phyloP scores from a whole-genome alignment of 1,284 basidiomycete species.

The Ceratobasidium sp. region DNA sequence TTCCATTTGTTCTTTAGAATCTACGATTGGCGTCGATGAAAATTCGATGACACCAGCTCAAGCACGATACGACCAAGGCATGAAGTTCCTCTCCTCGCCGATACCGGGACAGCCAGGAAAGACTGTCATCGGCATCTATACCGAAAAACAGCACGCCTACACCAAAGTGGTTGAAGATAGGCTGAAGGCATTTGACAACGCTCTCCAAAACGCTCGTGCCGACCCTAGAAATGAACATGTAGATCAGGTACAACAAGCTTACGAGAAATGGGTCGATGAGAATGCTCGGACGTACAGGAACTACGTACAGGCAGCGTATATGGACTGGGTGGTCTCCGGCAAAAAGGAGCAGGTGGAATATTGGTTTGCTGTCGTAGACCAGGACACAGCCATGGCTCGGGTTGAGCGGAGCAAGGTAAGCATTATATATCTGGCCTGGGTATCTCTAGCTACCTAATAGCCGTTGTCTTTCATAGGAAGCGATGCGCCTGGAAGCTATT shows the following conservation, averaged over 20 bases:
- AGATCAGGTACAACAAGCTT: background rate
- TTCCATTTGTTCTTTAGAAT: background rate
- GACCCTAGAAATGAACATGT: background rate
- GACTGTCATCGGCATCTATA: constrained; percentile 3
- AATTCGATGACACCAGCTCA: background rate
- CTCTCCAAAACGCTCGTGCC: background rate
- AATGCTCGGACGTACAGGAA: constrained; percentile 6
- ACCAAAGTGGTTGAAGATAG: background rate
- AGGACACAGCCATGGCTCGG: constrained; percentile 11
- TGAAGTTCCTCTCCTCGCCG: background rate
- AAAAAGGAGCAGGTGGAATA: constrained; percentile 18
- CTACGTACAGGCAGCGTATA: constrained; percentile 28
- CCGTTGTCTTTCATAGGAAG: background rate
- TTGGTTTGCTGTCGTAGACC: constrained; percentile 28
- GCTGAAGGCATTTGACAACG: constrained; percentile 14
- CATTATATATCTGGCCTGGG: background rate
- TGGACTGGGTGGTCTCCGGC: constrained; percentile 24
- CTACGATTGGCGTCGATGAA: background rate
- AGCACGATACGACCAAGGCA: background rate
- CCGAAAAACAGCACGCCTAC: constrained; percentile 9
- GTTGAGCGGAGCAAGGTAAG: constrained; percentile 24
- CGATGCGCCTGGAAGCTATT: constrained; percentile 6
- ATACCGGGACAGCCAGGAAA: background rate
- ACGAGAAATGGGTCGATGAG: constrained; percentile 13
- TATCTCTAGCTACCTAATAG: background rate